phyloP scores from a whole-genome alignment of 805 yeast genomes.

The Metschnikowia lunata region DNA sequence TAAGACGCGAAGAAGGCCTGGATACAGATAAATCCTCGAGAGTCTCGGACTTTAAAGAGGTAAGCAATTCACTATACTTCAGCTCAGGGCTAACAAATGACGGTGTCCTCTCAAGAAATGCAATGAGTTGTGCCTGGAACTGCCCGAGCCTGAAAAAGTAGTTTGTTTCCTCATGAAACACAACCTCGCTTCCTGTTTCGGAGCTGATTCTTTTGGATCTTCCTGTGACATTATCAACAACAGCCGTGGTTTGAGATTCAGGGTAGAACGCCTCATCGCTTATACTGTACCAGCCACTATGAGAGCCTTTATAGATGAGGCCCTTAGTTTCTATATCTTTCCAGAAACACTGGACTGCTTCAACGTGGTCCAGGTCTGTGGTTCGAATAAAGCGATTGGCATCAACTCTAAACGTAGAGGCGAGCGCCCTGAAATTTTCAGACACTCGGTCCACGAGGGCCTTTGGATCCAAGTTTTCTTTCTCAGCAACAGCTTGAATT shows the following conservation, averaged over 20 bases:
- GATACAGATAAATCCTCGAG: slow-evolving; percentile 80
- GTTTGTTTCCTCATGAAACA: slow-evolving; percentile 73
- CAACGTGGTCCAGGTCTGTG: slow-evolving; percentile 75
- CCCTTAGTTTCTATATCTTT: slow-evolving; percentile 51
- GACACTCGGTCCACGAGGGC: slow-evolving; percentile 70
- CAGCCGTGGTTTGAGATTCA: slow-evolving; percentile 59
- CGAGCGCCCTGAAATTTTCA: slow-evolving; percentile 58
- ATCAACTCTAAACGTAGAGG: slow-evolving; percentile 50
- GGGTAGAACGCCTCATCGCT: slow-evolving; percentile 95
- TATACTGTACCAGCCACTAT: slow-evolving; percentile 91
- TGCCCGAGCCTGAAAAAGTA: slow-evolving; percentile 74
- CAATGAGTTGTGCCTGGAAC: slow-evolving; percentile 54
- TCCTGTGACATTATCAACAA: slow-evolving; percentile 23
- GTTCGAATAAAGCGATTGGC: slow-evolving; percentile 85
- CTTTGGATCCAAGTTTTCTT: slow-evolving; percentile 46
- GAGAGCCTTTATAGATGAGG: slow-evolving; percentile 74
- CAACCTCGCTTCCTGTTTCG: slow-evolving; percentile 76
- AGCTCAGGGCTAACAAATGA: slow-evolving; percentile 62
- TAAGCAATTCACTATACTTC: slow-evolving; percentile 50
- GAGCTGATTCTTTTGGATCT: slow-evolving; percentile 40
- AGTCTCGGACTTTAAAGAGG: slow-evolving; percentile 47
- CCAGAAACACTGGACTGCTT: slow-evolving; percentile 72
- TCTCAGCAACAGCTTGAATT: slow-evolving; percentile 80
- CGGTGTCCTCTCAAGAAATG: slow-evolving; percentile 45
- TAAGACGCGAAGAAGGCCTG: slow-evolving; percentile 68